Base-by-base conservation (phyloP, 140 eudicot species). In the Oenanthe javanica region DNA sequence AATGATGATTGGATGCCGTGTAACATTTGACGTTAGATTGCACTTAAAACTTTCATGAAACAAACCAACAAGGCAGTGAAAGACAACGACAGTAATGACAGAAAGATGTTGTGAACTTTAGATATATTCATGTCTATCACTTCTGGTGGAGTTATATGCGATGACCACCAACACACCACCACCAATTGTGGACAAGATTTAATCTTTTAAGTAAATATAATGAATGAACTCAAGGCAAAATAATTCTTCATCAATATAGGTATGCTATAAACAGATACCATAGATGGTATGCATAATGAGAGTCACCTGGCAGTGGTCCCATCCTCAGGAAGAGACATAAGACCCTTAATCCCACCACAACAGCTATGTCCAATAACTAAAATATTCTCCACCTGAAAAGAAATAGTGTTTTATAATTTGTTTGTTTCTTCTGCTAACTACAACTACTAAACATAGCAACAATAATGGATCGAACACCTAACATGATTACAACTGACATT, bases 331-430 rank as follows among this genome's bases (percentile, higher is more conserved):
- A 90, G 80, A 76, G 98, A 92, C 98, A 94, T 94, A 82, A 94
- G 97, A 16, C 98, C 98, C 87, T 92, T 94, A 38, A 94, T 94
- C 79, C 98, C 98, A 80, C 98, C 98, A 83, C 98, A 92, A 81
- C 96, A 85, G 84, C 98, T 91, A 83, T 94, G 97, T 45, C 98
- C 98, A 70, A 94, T 94, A 21, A 94, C 96, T 80, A 94, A 85
- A 83, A 94, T 94, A 85, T 88, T 90, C 92, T 90, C 96, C 78
- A 94, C 97, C 98, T 91, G 87, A 77, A 81, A 49, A 51, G 27
- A 66, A 73, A 27, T 50, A 38, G 23, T 19, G 43, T 21, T 74
- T n/a, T 0, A 11, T 10, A 21, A 43, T 36, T 27, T 15, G 40
- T 6, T 66, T 66, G 66, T 45, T 79, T 79, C 63, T 25, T 40